Conservation (phyloP, 805 yeast species). For the Metschnikowia koreensis region DNA sequence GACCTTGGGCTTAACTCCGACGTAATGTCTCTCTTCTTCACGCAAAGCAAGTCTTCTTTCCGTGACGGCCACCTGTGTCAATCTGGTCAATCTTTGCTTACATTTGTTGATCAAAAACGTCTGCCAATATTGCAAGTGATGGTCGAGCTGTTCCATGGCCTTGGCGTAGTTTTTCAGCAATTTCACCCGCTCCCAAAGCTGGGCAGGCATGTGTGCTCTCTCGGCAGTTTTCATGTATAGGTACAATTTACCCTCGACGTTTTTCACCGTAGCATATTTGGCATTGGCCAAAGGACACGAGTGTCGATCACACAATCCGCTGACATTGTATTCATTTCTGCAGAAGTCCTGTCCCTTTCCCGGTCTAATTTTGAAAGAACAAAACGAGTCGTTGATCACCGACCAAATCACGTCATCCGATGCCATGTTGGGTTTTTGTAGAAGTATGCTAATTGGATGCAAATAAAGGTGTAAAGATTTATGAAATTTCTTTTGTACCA, state of each 20-base stretch:
- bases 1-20: constrained; percentile 90
- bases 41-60: constrained; percentile 89
- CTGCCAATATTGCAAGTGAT: constrained; percentile 88
- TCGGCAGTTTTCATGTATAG: constrained; percentile 96
- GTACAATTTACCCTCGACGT: constrained; percentile 73
- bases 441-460: background rate
- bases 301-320: constrained; percentile 89
- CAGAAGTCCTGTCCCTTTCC: constrained; percentile 90
- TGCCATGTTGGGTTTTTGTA: constrained; percentile 34
- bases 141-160: constrained; percentile 87
- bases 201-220: constrained; percentile 92
- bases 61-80: constrained; percentile 93
- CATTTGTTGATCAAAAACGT: constrained; percentile 87
- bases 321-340: constrained; percentile 92
- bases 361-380: constrained; percentile 90
- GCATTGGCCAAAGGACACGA: constrained; percentile 97
- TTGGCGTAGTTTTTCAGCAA: constrained; percentile 84
- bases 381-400: constrained; percentile 90
- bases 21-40: constrained; percentile 90
- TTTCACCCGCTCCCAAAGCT: constrained; percentile 92
- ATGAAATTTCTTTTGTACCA: background rate
- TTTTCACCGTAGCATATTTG: constrained; percentile 83
- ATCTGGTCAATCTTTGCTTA: constrained; percentile 90
- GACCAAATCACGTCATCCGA: constrained; percentile 91
- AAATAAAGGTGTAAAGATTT: background rate